Evolutionary conservation across 257 asterid genomes (phyloP), one percentile per base, ranked within the genome.

Genomic region (Eustoma russellianum): DNA sequence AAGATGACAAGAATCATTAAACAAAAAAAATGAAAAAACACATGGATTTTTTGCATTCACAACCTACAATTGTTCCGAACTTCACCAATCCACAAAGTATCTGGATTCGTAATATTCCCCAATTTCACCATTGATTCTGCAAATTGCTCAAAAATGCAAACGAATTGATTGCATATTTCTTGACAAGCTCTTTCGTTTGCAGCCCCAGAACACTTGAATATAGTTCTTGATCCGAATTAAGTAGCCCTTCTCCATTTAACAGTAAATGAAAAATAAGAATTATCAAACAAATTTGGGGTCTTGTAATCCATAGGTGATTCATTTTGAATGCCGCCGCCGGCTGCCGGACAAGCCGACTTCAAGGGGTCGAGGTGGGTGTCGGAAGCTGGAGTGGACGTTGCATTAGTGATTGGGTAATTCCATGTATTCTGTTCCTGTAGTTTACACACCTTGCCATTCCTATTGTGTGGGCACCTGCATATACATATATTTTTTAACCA

Each of bases 131-230:
- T 89, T 1, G 95, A 89, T 50, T 81, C 78, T 0, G 97, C 59
- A 48, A 89, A 86, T 60, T 89, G 95, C 68, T 86, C 90, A 76
- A 89, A 82, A 89, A 88, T 0, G 97, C 94, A n/a, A n/a, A n/a
- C n/a, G n/a, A n/a, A n/a, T n/a, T n/a, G n/a, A n/a, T n/a, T n/a
- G n/a, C n/a, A n/a, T 83, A 89, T 59, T 74, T 86, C 3, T n/a
- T n/a, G n/a, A n/a, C n/a, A n/a, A n/a, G n/a, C n/a, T n/a, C n/a
- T n/a, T n/a, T n/a, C n/a, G 94, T 86, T 69, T 86, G 55, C 6
- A 80, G 13, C 7, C 76, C 93, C 35, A 86, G 61, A 53, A 74
- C 52, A 53, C 95, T 86, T 2, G 97, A 86, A 64, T 83, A 89
- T 2, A 89, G 79, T 48, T 74, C 83, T 40, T 86, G 95, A 66